Evolutionary conservation across 2,329 filamentous ascomycete species (phyloP).

Genomic region (Pseudocercospora ulei): DNA sequence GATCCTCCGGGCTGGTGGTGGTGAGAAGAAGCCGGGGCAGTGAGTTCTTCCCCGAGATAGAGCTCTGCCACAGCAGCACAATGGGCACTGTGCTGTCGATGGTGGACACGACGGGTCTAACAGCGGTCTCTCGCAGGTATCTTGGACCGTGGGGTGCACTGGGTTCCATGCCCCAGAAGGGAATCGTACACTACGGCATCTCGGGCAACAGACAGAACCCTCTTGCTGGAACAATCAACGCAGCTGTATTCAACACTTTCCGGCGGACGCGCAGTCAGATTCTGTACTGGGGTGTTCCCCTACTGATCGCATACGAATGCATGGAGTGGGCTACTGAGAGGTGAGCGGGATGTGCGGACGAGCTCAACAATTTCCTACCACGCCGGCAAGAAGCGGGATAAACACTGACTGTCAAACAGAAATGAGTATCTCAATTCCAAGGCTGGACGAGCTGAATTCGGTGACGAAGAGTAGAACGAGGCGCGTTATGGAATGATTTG

Average conservation of each 20-base stretch:
- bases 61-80: not conserved
- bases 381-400: not conserved
- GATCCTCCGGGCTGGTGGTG: constrained; percentile 33
- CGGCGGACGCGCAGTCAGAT: constrained; percentile 77
- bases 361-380: not conserved
- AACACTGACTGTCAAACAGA: constrained; percentile 38
- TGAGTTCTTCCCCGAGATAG: constrained; percentile 27
- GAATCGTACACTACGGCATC: constrained; percentile 61
- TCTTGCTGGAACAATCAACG: constrained; percentile 64
- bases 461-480: constrained; percentile 36
- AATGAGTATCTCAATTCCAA: constrained; percentile 78
- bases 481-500: not conserved
- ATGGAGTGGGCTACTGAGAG: constrained; percentile 87
- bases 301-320: constrained; percentile 66
- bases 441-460: constrained; percentile 52
- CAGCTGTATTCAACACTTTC: constrained; percentile 91
- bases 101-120: constrained; percentile 9
- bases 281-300: constrained; percentile 74
- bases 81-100: not conserved
- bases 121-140: constrained; percentile 45
- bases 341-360: constrained; percentile 47
- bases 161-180: constrained; percentile 50
- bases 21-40: constrained; percentile 38
- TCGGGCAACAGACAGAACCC: constrained; percentile 83
- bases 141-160: constrained; percentile 65